Percentiles rank a stretch among this genome's conserved stretches.
Evolutionary conservation across 805 yeast species (phyloP).

Genomic region (Candida berthetii): DNA sequence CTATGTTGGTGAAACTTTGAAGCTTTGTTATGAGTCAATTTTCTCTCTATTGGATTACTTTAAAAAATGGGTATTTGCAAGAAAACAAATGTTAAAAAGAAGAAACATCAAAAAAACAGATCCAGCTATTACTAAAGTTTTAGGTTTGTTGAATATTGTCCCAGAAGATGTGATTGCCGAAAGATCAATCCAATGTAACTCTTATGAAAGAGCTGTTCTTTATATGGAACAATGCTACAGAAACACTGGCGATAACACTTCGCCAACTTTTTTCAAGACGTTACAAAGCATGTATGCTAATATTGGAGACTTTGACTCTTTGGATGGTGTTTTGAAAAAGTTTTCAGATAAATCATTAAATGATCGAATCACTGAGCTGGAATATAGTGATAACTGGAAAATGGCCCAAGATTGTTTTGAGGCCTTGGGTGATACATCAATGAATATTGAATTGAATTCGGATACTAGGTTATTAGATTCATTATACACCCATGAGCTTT

Average conservation of each 20-base stretch:
- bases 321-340: conserved; percentile 76
- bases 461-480: conserved; percentile 62
- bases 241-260: conserved; percentile 21
- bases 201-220: conserved; percentile 82
- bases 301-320: conserved; percentile 83
- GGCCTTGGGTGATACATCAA: conserved; percentile 41
- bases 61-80: conserved; percentile 55
- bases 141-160: conserved; percentile 43
- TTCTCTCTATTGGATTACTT: conserved; percentile 81
- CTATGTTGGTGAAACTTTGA: conserved; percentile 52
- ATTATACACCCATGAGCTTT: conserved; percentile 68
- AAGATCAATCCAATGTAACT: conserved; percentile 75
- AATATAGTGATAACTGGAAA: conserved; percentile 81
- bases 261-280: conserved; percentile 30
- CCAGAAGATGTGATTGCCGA: conserved; percentile 70
- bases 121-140: conserved; percentile 31
- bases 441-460: conserved; percentile 15
- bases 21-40: conserved; percentile 62
- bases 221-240: conserved; percentile 77
- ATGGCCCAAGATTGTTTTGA: conserved; percentile 83
- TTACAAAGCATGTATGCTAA: conserved; percentile 81
- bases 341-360: conserved; percentile 63
- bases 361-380: conserved; percentile 77
- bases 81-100: conserved; percentile 15
- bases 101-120: conserved; percentile 16